phyloP scores from a whole-genome alignment of 495 filamentous ascomycete genomes.

The Aspergillus heteromorphus region DNA sequence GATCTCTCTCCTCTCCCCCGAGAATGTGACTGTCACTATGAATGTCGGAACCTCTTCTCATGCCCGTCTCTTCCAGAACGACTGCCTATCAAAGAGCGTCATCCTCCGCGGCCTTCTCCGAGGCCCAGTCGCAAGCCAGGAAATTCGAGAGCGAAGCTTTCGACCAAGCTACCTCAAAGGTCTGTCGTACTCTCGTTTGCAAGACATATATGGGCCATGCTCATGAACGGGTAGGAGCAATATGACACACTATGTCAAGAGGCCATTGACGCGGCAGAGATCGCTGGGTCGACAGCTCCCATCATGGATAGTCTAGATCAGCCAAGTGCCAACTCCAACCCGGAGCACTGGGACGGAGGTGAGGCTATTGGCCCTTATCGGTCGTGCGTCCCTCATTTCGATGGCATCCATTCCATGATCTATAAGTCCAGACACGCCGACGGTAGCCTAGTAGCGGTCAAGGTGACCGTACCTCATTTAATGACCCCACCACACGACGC shows the following conservation, averaged over 20 bases:
- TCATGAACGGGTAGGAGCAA: conserved; percentile 31
- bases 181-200: conserved; percentile 12
- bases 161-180: conserved; percentile 35
- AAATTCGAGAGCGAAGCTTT: conserved; percentile 37
- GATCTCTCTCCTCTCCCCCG: neutral
- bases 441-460: conserved; percentile 62
- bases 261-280: conserved; percentile 35
- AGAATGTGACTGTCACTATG: too few relatives aligned
- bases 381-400: conserved; percentile 62
- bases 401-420: conserved; percentile 78
- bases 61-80: conserved; percentile 31
- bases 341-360: conserved; percentile 22
- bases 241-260: conserved; percentile 42
- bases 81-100: conserved; percentile 37
- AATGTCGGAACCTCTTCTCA: neutral
- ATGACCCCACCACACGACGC: conserved; percentile 77
- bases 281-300: conserved; percentile 12
- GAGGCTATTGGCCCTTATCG: conserved; percentile 65
- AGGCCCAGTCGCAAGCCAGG: conserved; percentile 40
- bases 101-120: conserved; percentile 32
- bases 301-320: conserved; percentile 17
- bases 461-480: conserved; percentile 71
- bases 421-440: conserved; percentile 52
- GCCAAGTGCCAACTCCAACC: conserved; percentile 8
- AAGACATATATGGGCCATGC: neutral